Base-by-base conservation (phyloP, 2,329 filamentous ascomycete genomes). In the Bisporella sp. region DNA sequence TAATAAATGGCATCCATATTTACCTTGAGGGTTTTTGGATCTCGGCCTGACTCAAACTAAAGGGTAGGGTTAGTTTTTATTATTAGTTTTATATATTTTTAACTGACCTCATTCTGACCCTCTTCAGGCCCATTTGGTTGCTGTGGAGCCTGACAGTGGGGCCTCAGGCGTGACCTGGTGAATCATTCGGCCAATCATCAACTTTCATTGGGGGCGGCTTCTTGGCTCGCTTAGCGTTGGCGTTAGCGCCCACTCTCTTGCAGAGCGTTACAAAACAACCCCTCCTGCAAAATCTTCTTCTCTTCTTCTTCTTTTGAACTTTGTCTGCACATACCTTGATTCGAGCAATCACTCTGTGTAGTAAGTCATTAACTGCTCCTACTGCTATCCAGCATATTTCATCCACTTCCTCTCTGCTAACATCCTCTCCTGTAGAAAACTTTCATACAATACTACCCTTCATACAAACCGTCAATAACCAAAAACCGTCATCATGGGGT, bases 401-500 rank as follows among this genome's bases (percentile, higher is more conserved):
- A 51, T 51, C 52, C 49, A 43, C 31, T 45, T 8, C 32, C 43
- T 55, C 49, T 47, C 50, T 45, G 51, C 58, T 60, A 41, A 60
- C 55, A 42, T 37, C 50, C 13, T 47, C 41, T 6, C 49, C 54
- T 42, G 33, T 45, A 63, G 61, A 61, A 60, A 51, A 57, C 55
- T 47, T 50, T 50, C 55, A 47, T 51, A 51, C 50, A 41, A 56
- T 51, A 55, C 49, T 51, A 58, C 55, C 48, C 60, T 49, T 45
- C 54, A 48, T 39, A 55, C 53, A 60, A 56, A 59, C 42, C 52
- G 52, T 51, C 50, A 52, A 57, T 43, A 56, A 48, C 51, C 39
- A 39, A 6, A 57, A 62, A 62, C 63, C 60, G 62, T 59, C 52
- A 66, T 57, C 56, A 66, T 66, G 64, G 64, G 64, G 63, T 65